Base-by-base conservation (phyloP, 2,329 filamentous ascomycete species). In the Neofusicoccum sp. region DNA sequence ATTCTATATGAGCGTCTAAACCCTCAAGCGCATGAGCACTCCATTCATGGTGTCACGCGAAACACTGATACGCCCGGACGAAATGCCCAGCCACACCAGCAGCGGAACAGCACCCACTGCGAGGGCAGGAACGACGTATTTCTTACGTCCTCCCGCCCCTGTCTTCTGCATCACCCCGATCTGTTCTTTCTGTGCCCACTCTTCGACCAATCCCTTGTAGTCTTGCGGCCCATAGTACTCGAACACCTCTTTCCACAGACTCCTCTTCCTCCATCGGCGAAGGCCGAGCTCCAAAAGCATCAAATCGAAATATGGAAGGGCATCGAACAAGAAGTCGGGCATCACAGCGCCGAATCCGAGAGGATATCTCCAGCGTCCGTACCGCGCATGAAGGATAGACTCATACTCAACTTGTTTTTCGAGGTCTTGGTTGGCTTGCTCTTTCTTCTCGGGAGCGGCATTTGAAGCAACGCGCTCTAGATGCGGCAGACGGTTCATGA, bases 401-500 rank as follows among this genome's bases (percentile, higher is more conserved):
- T 74, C 71, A 44, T 48, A 59, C 4, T 6, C 45, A 6, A 36
- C n/a, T 20, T 8, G 24, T 0, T 36, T 43, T 20, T n/a, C 12
- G 16, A 45, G 11, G 16, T 45, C 41, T 36, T 67, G 3, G 24
- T 9, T 24, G 11, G 12, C 7, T 28, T 6, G 48, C n/a, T n/a
- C n/a, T n/a, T n/a, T n/a, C n/a, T n/a, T n/a, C n/a, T n/a, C n/a
- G n/a, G n/a, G n/a, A n/a, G n/a, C n/a, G 38, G 12, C 44, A 4
- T 12, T 16, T 24, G 30, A 5, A 16, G 36, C 30, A 3, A 33
- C 40, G 5, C 11, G 26, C 62, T 61, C 70, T 63, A 62, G 58
- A 7, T 16, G 11, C 0, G 51, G 36, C 9, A 89, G 71, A 30
- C 78, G 71, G 20, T 77, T 76, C 58, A 80, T 77, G 33, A 93